phyloP scores from a whole-genome alignment of 2,329 filamentous ascomycete species.

The Calonectria pauciramosa region DNA sequence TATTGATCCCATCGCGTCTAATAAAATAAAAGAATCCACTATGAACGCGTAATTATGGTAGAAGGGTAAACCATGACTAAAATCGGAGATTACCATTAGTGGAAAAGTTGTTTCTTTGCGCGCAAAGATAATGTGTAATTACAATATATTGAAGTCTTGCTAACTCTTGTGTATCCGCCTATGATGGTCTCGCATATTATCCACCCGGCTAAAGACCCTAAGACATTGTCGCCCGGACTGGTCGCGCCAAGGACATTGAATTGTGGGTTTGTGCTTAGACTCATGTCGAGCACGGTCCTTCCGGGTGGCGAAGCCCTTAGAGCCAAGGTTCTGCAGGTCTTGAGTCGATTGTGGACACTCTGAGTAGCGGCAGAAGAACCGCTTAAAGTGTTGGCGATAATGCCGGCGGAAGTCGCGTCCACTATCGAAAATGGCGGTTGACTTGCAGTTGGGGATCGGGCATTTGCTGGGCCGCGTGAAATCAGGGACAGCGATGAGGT shows the following conservation, averaged over 20 bases:
- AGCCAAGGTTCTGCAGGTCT: neutral
- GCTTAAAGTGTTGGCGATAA: constrained; percentile 4
- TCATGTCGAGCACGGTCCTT: neutral
- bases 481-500: neutral
- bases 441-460: neutral
- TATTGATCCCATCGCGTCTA: neutral
- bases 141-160: neutral
- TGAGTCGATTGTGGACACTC: constrained; percentile 4
- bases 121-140: neutral
- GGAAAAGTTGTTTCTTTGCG: neutral
- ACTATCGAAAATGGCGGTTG: neutral
- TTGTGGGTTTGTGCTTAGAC: neutral
- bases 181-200: constrained; percentile 1
- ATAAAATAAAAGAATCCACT: neutral
- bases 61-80: neutral
- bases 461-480: neutral
- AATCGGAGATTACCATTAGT: neutral
- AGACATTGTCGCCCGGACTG: neutral
- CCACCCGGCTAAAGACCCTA: neutral
- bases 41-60: neutral
- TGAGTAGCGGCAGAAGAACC: neutral
- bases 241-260: neutral
- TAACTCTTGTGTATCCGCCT: neutral
- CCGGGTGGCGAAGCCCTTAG: neutral
- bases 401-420: neutral